Evolutionary conservation across 495 filamentous ascomycete genomes (phyloP).

Genomic region (Mytilinidion resinicola): DNA sequence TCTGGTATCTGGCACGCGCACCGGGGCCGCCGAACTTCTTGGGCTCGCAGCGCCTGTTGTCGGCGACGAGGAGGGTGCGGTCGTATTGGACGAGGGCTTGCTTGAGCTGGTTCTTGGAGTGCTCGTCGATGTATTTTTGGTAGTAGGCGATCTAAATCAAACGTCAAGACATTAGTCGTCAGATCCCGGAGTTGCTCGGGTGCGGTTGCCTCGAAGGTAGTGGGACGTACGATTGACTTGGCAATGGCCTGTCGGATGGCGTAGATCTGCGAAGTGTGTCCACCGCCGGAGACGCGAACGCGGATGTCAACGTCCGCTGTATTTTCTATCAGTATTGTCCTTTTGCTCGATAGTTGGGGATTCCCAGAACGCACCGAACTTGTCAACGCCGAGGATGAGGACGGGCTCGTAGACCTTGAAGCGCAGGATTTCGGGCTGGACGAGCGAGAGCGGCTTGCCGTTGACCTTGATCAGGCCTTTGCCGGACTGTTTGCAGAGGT

Average conservation of each 20-base stretch:
- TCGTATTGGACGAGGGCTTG: slow-evolving; percentile 89
- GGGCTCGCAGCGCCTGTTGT: slow-evolving; percentile 70
- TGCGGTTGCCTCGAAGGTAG: background rate
- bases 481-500: slow-evolving; percentile 53
- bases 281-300: slow-evolving; percentile 91
- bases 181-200: background rate
- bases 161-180: background rate
- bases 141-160: slow-evolving; percentile 82
- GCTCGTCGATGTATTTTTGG: slow-evolving; percentile 99
- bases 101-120: slow-evolving; percentile 99
- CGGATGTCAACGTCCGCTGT: slow-evolving; percentile 88
- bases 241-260: slow-evolving; percentile 98
- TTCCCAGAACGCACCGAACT: slow-evolving; percentile 55
- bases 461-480: slow-evolving; percentile 98
- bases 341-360: background rate
- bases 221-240: slow-evolving; percentile 66
- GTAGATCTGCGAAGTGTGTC: slow-evolving; percentile 97
- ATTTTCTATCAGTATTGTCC: background rate
- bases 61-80: slow-evolving; percentile 92
- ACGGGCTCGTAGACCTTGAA: slow-evolving; percentile 99
- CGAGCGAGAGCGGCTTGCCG: slow-evolving; percentile 87
- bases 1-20: slow-evolving; percentile 95
- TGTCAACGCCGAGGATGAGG: slow-evolving; percentile 91
- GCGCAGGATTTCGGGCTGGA: slow-evolving; percentile 92
- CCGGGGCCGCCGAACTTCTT: slow-evolving; percentile 69